These are phyloP conservation scores for Curvularia sp. DNA, from an alignment of 2,329 filamentous ascomycete genomes.

Conservation along the genomic window DNA sequence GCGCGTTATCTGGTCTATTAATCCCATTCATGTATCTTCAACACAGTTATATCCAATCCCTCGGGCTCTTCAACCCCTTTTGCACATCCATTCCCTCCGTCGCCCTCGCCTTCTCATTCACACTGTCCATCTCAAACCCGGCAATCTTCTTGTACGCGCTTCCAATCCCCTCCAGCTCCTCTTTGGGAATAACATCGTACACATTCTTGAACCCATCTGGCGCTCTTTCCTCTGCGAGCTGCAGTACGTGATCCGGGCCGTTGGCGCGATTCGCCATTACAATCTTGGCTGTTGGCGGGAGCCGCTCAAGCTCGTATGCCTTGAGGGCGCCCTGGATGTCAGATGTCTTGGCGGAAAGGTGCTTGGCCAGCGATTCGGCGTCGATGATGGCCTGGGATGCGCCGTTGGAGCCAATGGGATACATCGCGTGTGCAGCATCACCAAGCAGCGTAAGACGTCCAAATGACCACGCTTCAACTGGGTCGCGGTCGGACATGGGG, in stretches of 20 bases:
- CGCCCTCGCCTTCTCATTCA: conserved; percentile 51
- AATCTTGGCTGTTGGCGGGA: conserved; percentile 56
- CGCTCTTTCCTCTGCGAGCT: conserved; percentile 55
- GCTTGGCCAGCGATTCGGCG: conserved; percentile 49
- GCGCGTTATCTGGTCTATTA: too few relatives aligned
- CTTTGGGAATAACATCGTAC: conserved; percentile 51
- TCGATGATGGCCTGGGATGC: conserved; percentile 56
- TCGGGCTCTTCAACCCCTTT: conserved; percentile 28
- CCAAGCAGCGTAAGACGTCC: conserved; percentile 49
- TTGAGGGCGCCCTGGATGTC: conserved; percentile 46
- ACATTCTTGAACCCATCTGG: conserved; percentile 51
- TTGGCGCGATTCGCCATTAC: conserved; percentile 57
- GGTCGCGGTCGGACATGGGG: conserved; percentile 57
- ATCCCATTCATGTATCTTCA: not conserved
- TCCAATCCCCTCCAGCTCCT: conserved; percentile 52
- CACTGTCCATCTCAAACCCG: conserved; percentile 56
- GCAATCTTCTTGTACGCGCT: conserved; percentile 51
- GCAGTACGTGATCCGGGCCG: conserved; percentile 56
- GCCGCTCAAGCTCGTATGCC: conserved; percentile 50
- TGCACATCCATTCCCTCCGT: conserved; percentile 39
- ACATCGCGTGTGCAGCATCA: conserved; percentile 54
- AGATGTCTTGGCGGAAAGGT: conserved; percentile 35
- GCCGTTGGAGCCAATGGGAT: conserved; percentile 55
- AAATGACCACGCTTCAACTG: conserved; percentile 51
- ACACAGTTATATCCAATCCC: conserved; percentile 28